phyloP scores from a whole-genome alignment of 352 stramenopile genomes.

The Pythium vanterpoolii region DNA sequence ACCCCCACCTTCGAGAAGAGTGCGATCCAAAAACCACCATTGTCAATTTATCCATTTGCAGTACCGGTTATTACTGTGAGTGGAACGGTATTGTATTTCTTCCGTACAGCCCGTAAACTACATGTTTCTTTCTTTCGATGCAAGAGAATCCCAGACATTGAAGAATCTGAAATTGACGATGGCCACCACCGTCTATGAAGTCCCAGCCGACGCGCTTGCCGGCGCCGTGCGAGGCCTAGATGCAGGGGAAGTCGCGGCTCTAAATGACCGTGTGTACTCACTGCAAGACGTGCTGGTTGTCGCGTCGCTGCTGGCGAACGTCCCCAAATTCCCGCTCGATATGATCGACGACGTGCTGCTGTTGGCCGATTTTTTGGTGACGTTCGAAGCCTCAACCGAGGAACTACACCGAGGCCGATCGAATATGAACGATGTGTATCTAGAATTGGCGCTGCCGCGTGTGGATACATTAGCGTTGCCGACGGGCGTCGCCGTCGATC shows the following conservation, averaged over 20 bases:
- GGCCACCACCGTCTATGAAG: not conserved
- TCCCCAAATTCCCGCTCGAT: slow-evolving; percentile 24
- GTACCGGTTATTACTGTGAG: too few species aligned
- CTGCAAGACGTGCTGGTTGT: slow-evolving; percentile 36
- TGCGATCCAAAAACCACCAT: too few species aligned
- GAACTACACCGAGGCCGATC: slow-evolving; percentile 25
- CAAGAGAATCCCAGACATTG: not conserved
- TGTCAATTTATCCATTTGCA: too few species aligned
- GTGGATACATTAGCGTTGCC: slow-evolving; percentile 35
- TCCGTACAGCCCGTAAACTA: not conserved
- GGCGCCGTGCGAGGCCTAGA: slow-evolving; percentile 24
- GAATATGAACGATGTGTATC: slow-evolving; percentile 61
- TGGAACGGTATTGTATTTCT: too few species aligned
- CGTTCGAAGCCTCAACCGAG: slow-evolving; percentile 38
- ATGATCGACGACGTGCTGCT: slow-evolving; percentile 44
- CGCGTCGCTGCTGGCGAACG: slow-evolving; percentile 20
- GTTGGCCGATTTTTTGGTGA: slow-evolving; percentile 49
- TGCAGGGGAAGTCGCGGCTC: not conserved
- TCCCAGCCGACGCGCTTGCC: slow-evolving; percentile 1
- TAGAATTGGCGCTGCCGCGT: slow-evolving; percentile 39
- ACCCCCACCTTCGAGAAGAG: too few species aligned
- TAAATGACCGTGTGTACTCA: slow-evolving; percentile 4
- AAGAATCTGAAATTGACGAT: not conserved
- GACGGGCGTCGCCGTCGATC: slow-evolving; percentile 31
- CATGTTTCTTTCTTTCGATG: not conserved